A percentile compares a stretch with the other conserved stretches of the same genome.
These are phyloP conservation scores for Corymbia calophylla DNA, from an alignment of 441 rosid species.

Conservation along the genomic window DNA sequence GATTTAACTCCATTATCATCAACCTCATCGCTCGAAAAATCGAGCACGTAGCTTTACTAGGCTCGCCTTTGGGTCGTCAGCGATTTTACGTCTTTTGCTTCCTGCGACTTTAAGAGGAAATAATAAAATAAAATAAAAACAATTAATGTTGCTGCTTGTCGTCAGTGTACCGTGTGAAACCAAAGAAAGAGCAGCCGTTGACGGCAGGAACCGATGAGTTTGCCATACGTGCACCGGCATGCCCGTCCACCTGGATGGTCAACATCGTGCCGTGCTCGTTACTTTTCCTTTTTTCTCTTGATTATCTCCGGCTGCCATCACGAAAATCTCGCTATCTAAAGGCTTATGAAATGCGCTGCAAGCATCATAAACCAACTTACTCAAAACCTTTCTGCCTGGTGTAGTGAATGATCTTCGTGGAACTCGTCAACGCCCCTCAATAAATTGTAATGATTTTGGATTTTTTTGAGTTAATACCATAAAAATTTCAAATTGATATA, in stretches of 20 bases:
- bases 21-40: neutral
- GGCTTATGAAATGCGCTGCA: neutral
- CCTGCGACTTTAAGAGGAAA: too few relatives aligned
- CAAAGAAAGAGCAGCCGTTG: neutral
- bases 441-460: too few relatives aligned
- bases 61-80: too few relatives aligned
- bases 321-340: accelerated
- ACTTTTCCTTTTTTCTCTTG: neutral
- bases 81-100: too few relatives aligned
- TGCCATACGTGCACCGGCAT: neutral
- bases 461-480: accelerated
- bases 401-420: accelerated
- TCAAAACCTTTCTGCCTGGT: neutral
- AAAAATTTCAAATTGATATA: too few relatives aligned
- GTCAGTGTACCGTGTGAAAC: neutral
- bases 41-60: neutral
- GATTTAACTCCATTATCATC: neutral
- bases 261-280: neutral
- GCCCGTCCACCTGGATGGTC: neutral
- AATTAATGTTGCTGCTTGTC: neutral
- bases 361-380: neutral
- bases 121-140: neutral
- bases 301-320: accelerated
- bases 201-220: neutral
- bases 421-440: too few relatives aligned